Evolutionary conservation across 257 asterid species (phyloP).

Genomic region (Echites panduratus): DNA sequence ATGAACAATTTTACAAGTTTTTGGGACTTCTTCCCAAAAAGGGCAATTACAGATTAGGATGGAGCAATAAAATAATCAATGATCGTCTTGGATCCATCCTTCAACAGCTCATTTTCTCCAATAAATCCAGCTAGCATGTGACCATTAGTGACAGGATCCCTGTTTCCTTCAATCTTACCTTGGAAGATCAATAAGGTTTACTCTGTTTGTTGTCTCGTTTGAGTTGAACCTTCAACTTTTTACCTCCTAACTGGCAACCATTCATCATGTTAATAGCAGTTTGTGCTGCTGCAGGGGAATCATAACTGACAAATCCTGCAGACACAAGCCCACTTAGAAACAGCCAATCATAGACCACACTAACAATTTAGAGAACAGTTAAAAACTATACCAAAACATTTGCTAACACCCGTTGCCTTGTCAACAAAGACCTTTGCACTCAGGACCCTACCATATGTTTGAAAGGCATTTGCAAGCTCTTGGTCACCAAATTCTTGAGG

Average conservation of each 20-base stretch:
- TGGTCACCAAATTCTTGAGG: slow-evolving; percentile 91
- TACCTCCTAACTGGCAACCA: slow-evolving; percentile 82
- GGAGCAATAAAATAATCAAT: slow-evolving; percentile 23
- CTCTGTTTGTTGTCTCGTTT: slow-evolving; percentile 70
- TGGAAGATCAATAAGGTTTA: slow-evolving; percentile 40
- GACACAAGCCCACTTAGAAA: slow-evolving; percentile 12
- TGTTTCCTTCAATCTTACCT: slow-evolving; percentile 33
- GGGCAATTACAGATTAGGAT: slow-evolving; percentile 28
- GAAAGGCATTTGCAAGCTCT: slow-evolving; percentile 80
- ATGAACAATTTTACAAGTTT: slow-evolving; percentile 59
- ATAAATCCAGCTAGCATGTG: slow-evolving; percentile 32
- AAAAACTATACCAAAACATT: slow-evolving; percentile 70
- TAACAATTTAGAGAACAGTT: slow-evolving; percentile 4
- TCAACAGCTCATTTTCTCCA: slow-evolving; percentile 25
- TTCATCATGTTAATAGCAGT: slow-evolving; percentile 76
- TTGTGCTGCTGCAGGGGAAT: slow-evolving; percentile 80
- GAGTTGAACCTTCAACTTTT: slow-evolving; percentile 92
- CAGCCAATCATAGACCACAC: neutral
- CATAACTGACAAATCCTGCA: slow-evolving; percentile 94
- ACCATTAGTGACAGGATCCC: slow-evolving; percentile 26
- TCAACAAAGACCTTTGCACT: slow-evolving; percentile 92
- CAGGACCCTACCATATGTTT: slow-evolving; percentile 75
- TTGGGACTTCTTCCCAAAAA: slow-evolving; percentile 43
- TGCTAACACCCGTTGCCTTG: slow-evolving; percentile 87
- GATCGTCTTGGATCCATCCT: slow-evolving; percentile 29